phyloP scores from a whole-genome alignment of 2,329 filamentous ascomycete species.

The Celoporthe dispersa region DNA sequence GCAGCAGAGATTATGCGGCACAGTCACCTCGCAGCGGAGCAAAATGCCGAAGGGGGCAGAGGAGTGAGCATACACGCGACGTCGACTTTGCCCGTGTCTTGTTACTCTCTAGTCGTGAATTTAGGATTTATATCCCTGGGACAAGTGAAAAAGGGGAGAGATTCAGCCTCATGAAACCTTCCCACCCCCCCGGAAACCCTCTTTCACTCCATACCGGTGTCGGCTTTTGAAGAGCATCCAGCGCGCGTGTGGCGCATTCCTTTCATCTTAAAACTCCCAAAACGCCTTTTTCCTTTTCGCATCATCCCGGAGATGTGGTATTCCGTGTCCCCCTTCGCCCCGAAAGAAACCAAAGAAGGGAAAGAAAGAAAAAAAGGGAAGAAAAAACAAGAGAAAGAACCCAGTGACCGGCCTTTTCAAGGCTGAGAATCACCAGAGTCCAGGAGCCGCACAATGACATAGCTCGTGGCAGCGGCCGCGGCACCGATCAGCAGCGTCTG shows the following conservation, averaged over 20 bases:
- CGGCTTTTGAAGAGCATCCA: background rate
- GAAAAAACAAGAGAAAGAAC: background rate
- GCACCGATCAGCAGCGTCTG: constrained; percentile 70
- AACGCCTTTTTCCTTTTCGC: background rate
- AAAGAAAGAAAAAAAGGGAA: background rate
- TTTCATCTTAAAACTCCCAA: background rate
- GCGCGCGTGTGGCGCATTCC: background rate
- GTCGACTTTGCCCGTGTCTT: no score
- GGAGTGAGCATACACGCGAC: no score
- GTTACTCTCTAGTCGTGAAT: no score
- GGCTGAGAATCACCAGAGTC: constrained; percentile 41
- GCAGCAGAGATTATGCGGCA: background rate
- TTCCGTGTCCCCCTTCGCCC: background rate
- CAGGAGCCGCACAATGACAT: constrained; percentile 63
- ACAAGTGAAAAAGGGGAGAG: no score
- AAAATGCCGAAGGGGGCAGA: background rate
- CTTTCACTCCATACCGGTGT: background rate
- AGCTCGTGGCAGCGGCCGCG: constrained; percentile 68
- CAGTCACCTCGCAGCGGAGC: no score
- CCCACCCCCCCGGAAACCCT: no score
- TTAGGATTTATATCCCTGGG: no score
- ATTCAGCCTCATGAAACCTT: background rate
- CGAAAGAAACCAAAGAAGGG: no score
- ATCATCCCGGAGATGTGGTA: background rate
- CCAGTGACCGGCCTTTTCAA: background rate